Evolutionary conservation across 768 basidiomycete species (phyloP).

Genomic region (Collybia sordida): DNA sequence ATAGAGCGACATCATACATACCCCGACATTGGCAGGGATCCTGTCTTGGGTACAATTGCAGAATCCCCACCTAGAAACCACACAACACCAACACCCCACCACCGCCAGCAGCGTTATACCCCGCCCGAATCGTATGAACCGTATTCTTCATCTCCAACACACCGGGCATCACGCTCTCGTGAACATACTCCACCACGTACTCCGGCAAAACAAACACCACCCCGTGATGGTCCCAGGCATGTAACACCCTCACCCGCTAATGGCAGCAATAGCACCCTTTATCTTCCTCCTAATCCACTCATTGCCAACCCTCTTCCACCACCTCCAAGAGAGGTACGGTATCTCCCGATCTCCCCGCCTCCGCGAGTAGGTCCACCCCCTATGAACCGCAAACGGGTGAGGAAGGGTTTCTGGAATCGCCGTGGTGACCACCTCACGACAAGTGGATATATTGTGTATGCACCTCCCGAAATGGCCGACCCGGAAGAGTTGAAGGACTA

Average conservation of each 20-base stretch:
- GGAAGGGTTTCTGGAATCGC: slow-evolving; percentile 71
- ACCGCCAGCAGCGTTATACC: slow-evolving; percentile 19
- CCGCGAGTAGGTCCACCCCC: slow-evolving; percentile 24
- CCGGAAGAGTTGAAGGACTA: slow-evolving; percentile 63
- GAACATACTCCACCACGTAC: slow-evolving; percentile 2
- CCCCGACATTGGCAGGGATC: slow-evolving; percentile 21
- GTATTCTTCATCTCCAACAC: slow-evolving; percentile 1
- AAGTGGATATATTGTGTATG: slow-evolving; percentile 61
- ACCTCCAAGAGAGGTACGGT: too few relatives aligned
- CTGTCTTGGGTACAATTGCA: not conserved
- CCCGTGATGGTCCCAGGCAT: slow-evolving; percentile 3
- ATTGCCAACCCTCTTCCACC: slow-evolving; percentile 9
- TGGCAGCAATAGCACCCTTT: not conserved
- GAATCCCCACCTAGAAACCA: slow-evolving; percentile 8
- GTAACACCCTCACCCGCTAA: not conserved
- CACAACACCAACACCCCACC: slow-evolving; percentile 10
- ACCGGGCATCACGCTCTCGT: slow-evolving; percentile 17
- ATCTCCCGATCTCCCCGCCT: slow-evolving; percentile 3
- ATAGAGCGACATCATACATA: slow-evolving; percentile 31
- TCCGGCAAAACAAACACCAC: slow-evolving; percentile 5
- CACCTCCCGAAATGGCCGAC: slow-evolving; percentile 53
- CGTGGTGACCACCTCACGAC: slow-evolving; percentile 70
- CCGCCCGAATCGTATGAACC: slow-evolving; percentile 13
- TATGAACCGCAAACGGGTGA: slow-evolving; percentile 31
- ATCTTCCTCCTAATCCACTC: not conserved